Percentiles rank a stretch among this genome's conserved stretches.
phyloP scores from a whole-genome alignment of 306 rosid species.

The Cucurbita maxima region DNA sequence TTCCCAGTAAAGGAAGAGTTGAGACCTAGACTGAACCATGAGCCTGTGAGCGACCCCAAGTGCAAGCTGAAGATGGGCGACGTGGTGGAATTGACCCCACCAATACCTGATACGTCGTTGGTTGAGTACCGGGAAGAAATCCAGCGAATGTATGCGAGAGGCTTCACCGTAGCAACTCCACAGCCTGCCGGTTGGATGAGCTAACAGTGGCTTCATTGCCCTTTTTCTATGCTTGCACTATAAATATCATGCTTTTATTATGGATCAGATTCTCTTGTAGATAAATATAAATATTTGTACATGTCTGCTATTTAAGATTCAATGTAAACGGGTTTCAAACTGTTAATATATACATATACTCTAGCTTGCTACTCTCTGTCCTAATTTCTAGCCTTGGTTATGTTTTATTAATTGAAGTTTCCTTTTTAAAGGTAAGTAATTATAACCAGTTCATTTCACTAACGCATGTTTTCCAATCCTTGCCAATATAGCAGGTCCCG shows the following conservation, averaged over 20 bases:
- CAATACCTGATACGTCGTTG: slow-evolving; percentile 59
- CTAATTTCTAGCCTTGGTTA: background rate
- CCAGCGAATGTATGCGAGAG: slow-evolving; percentile 81
- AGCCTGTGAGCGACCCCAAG: slow-evolving; percentile 48
- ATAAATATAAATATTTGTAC: slow-evolving; percentile 26
- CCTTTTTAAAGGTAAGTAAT: no score
- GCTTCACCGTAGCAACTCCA: slow-evolving; percentile 31
- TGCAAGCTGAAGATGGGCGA: slow-evolving; percentile 93
- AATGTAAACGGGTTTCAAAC: slow-evolving; percentile 10
- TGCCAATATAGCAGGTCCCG: slow-evolving; percentile 38
- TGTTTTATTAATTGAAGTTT: background rate
- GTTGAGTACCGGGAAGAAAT: slow-evolving; percentile 87
- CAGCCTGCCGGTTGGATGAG: slow-evolving; percentile 49
- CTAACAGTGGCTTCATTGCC: slow-evolving; percentile 17
- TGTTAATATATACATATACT: background rate
- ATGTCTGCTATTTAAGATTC: slow-evolving; percentile 18
- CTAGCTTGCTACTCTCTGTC: background rate
- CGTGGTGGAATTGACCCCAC: slow-evolving; percentile 72
- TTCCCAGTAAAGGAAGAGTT: slow-evolving; percentile 79
- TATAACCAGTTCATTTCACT: no score
- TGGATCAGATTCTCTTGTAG: slow-evolving; percentile 15
- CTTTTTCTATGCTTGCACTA: background rate
- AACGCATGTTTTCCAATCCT: background rate
- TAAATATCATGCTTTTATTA: background rate
- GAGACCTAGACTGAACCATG: slow-evolving; percentile 78